Base-by-base conservation (phyloP, 768 basidiomycete species). In the Boletus coccyginus region DNA sequence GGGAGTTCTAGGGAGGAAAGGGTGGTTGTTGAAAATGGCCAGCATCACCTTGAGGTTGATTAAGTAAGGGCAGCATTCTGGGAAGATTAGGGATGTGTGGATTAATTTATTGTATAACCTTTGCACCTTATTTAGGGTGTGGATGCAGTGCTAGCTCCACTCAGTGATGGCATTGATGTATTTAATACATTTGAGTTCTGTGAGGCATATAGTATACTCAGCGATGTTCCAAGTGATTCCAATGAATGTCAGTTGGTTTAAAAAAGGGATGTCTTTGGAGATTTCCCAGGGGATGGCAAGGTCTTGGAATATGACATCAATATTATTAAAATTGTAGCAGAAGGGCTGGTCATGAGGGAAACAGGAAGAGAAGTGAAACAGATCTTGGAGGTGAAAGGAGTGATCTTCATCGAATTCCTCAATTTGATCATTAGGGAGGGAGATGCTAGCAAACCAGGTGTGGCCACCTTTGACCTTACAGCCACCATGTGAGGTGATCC, bases 251-350 rank as follows among this genome's bases (percentile, higher is more conserved):
- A 36, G 35, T 1, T 40, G 27, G 3, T 19, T 1, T 14, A 33
- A 54, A 46, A 75, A 77, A 0, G 60, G 63, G 3, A 60, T 53
- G 29, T 69, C 65, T 53, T 78, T 77, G 6, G 56, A 52, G 1
- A 31, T 0, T 19, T 72, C 64, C 74, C 74, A 75, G 0, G 68
- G 62, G 13, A 70, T 68, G 1, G 74, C 73, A 11, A 77, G 66
- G 2, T 40, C 17, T 0, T 44, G 17, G 0, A 75, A 76, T 0
- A 78, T 29, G 0, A 3, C 8, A 41, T 80, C 67, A 24, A 81
- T 76, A 54, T 80, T 76, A 1, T 31, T 53, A 4, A 66, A 52
- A 49, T 52, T 46, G 53, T 72, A 76, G 19, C 31, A 55, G 3
- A 6, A 32, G 4, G 8, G n/a, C n/a, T n/a, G n/a, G n/a, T n/a